Evolutionary conservation across 345 rosid species (phyloP).

Genomic region (Populus simonii): DNA sequence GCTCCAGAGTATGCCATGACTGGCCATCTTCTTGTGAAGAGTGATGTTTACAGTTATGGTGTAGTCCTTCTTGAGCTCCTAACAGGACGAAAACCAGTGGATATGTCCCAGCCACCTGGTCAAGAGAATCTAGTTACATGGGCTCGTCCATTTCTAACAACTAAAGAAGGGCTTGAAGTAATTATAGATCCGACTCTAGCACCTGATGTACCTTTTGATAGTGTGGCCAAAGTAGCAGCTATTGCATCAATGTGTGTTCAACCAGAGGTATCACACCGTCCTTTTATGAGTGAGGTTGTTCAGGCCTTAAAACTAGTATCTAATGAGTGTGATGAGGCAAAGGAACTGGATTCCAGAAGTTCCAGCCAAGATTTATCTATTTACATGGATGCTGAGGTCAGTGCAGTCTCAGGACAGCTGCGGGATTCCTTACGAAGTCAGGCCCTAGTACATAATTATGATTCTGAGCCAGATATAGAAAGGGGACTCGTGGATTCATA

Average conservation of each 20-base stretch:
- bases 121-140: conserved; percentile 90
- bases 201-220: conserved; percentile 62
- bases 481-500: conserved; percentile 55
- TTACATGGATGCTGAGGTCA: conserved; percentile 44
- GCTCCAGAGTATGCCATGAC: conserved; percentile 99
- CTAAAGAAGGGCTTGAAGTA: conserved; percentile 67
- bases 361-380: conserved; percentile 47
- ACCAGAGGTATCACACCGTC: conserved; percentile 91
- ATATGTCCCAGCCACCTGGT: conserved; percentile 86
- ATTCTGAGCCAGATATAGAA: conserved; percentile 57
- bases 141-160: conserved; percentile 82
- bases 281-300: conserved; percentile 98
- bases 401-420: conserved; percentile 44
- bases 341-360: conserved; percentile 52
- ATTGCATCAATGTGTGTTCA: conserved; percentile 98
- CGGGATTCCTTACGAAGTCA: conserved; percentile 36
- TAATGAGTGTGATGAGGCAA: conserved; percentile 82
- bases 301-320: conserved; percentile 90
- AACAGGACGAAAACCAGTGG: conserved; percentile 81
- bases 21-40: conserved; percentile 92
- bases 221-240: conserved; percentile 81
- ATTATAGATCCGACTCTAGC: conserved; percentile 66
- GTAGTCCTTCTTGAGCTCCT: conserved; percentile 96
- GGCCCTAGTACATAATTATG: conserved; percentile 38
- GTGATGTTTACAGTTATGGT: conserved; percentile 99